Percentiles rank a stretch among this genome's conserved stretches.
Conservation (phyloP, 805 yeast species). For the Clavispora phyllophila region DNA sequence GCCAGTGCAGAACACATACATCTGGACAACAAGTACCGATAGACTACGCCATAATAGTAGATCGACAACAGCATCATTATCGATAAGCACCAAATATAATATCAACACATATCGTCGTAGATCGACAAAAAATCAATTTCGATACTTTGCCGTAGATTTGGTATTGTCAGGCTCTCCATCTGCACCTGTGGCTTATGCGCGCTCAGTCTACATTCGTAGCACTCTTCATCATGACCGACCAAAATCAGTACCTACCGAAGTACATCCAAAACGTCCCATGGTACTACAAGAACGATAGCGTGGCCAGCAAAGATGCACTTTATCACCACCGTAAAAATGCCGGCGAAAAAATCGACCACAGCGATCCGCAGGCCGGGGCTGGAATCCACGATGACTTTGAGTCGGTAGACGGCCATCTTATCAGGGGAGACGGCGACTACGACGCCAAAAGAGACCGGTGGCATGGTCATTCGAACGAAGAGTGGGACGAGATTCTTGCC, state of each 20-base stretch:
- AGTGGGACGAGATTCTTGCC: constrained; percentile 49
- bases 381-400: constrained; percentile 51
- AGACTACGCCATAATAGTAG: no score
- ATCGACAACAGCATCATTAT: no score
- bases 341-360: constrained; percentile 37
- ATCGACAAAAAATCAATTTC: no score
- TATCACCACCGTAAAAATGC: constrained; percentile 53
- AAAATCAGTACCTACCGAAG: constrained; percentile 34
- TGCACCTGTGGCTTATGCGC: no score
- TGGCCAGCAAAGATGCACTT: constrained; percentile 36
- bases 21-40: no score
- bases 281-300: constrained; percentile 22
- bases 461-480: constrained; percentile 69
- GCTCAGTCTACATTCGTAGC: no score
- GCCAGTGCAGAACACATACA: no score
- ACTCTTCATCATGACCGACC: not conserved
- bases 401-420: constrained; percentile 11
- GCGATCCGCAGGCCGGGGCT: constrained; percentile 49
- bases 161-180: no score
- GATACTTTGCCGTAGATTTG: no score
- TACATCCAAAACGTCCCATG: constrained; percentile 36
- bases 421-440: constrained; percentile 39
- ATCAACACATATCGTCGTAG: no score
- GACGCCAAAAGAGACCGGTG: constrained; percentile 76
- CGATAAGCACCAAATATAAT: no score